phyloP scores from a whole-genome alignment of 2,329 filamentous ascomycete species.

The Sporothrix protearum region DNA sequence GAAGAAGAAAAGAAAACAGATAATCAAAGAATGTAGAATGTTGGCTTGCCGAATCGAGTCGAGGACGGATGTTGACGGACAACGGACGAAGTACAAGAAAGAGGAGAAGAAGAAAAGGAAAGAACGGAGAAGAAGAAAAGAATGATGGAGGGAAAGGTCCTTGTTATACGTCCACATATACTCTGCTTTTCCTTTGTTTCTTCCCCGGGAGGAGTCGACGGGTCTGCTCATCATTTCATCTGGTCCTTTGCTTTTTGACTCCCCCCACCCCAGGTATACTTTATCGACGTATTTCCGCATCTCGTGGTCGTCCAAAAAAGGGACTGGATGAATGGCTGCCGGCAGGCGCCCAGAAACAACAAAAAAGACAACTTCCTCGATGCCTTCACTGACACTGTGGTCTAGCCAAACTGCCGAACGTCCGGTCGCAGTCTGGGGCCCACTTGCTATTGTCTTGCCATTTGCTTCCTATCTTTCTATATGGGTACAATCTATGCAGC shows the following conservation, averaged over 20 bases:
- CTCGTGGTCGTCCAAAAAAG: neutral
- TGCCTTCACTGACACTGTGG: neutral
- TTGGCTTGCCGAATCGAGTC: neutral
- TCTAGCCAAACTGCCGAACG: constrained; percentile 12
- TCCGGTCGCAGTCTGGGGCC: neutral
- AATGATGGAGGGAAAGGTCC: neutral
- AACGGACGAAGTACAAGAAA: neutral
- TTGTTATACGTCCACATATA: constrained; percentile 16
- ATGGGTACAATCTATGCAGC: constrained; percentile 14
- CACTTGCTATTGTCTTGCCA: neutral
- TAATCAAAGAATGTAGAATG: neutral
- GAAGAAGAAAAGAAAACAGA: neutral
- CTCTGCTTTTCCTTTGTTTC: neutral
- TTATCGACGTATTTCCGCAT: neutral
- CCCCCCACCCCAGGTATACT: neutral
- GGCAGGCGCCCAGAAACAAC: neutral
- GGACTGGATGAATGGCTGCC: neutral
- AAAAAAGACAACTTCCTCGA: neutral
- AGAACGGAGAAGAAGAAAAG: neutral
- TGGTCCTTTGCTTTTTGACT: constrained; percentile 15
- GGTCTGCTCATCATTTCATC: neutral
- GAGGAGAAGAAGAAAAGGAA: neutral
- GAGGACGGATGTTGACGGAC: neutral
- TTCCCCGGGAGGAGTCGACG: neutral
- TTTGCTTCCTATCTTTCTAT: neutral